Evolutionary conservation across 2,329 filamentous ascomycete species (phyloP), one percentile per base, ranked within the genome.

Genomic region (Taxawa tesnikishii): DNA sequence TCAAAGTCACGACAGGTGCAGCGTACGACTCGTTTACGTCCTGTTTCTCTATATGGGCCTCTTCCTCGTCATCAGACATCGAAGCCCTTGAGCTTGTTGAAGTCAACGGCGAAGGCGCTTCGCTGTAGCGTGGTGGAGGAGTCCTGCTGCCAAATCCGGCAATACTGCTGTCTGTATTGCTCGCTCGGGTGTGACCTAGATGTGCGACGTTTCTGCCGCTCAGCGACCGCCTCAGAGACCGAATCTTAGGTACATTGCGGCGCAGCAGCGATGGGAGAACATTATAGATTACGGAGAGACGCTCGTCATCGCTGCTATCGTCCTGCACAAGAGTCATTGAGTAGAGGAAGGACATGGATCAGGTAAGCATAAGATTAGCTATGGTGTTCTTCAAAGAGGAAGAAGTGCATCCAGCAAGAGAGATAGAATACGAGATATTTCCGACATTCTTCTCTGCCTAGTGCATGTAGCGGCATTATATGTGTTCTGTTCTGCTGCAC

Each of bases 101-200:
- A n/a, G n/a, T n/a, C n/a, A 41, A 28, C 4, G 38, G 33, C 15
- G 33, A 15, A 15, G 34, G 28, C 3, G 36, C 35, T 6, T 41
- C 38, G 6, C 33, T 33, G 15, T 41, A 41, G 3, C 36, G 32
- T 9, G 38, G 38, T 10, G 38, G 38, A 30, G 38, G 38, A 13
- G 33, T 38, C 6, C 26, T 30, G 15, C 29, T 32, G 13, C 38
- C 37, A 19, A 34, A 33, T 18, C 29, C 34, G 6, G 34, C 15
- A 15, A 25, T 37, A 19, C 36, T 32, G 25, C 29, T 29, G 21
- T 28, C 33, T 13, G 31, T 28, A 12, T 17, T 28, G 13, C 35
- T 16, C 7, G 18, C 31, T 17, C 33, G 36, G 10, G 25, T 25
- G 28, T 27, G 19, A 23, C 24, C 26, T 17, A 30, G 25, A 29